Percentiles rank a stretch among this genome's conserved stretches.
Evolutionary conservation across 768 basidiomycete species (phyloP).

Genomic region (Leccinum broughii): DNA sequence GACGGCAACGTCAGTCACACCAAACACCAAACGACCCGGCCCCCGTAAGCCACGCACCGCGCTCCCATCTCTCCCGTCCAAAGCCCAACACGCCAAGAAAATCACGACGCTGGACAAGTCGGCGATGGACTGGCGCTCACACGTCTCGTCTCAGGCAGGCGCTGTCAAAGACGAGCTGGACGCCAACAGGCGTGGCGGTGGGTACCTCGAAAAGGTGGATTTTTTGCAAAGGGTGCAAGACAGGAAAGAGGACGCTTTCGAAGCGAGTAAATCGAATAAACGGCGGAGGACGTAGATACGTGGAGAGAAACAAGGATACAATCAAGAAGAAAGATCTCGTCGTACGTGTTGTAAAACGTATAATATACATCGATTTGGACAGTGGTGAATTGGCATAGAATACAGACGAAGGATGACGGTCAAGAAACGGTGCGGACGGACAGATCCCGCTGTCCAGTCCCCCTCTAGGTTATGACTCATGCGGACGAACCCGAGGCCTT

Average conservation of each 20-base stretch:
- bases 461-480: not conserved
- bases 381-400: not conserved
- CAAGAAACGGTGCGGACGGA: conserved; percentile 2
- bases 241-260: conserved; percentile 64
- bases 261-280: conserved; percentile 56
- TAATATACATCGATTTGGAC: conserved; percentile 12
- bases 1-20: not conserved
- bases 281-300: conserved; percentile 36
- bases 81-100: conserved; percentile 63
- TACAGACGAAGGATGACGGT: not conserved
- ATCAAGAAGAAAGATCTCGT: not conserved
- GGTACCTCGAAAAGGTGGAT: conserved; percentile 84
- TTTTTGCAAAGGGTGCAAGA: conserved; percentile 77
- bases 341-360: not conserved
- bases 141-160: conserved; percentile 47
- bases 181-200: conserved; percentile 69
- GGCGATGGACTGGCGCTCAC: conserved; percentile 80
- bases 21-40: conserved; percentile 47
- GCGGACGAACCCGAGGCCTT: not conserved
- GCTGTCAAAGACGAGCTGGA: conserved; percentile 71
- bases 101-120: conserved; percentile 85
- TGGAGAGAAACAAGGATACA: not conserved
- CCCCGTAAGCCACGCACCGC: conserved; percentile 65
- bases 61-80: conserved; percentile 52
- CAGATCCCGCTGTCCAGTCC: not conserved